Conservation (phyloP, 306 rosid genomes). For the Senna siamea region DNA sequence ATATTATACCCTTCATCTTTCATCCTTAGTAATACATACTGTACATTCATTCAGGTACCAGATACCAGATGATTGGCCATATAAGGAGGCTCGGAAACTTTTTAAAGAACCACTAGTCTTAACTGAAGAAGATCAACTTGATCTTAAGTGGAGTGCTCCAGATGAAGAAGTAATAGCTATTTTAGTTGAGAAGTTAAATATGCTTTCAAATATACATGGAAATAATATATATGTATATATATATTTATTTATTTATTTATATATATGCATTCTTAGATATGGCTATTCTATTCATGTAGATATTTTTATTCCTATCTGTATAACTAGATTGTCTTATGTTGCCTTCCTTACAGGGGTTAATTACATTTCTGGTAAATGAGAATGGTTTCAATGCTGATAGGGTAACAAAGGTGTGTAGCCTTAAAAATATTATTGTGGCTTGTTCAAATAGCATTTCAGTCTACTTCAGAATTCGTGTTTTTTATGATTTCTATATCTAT, state of each 20-base stretch:
- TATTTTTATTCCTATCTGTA: background rate
- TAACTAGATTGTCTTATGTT: constrained; percentile 33
- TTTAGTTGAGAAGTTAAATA: constrained; percentile 34
- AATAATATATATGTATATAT: too few species aligned
- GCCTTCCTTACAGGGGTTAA: constrained; percentile 68
- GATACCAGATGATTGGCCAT: constrained; percentile 91
- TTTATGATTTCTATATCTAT: constrained; percentile 41
- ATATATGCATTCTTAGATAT: background rate
- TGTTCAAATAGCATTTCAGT: constrained; percentile 31
- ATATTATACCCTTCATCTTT: constrained; percentile 16
- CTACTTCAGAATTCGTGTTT: constrained; percentile 29
- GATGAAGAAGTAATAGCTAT: constrained; percentile 77
- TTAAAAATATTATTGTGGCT: background rate
- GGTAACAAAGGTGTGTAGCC: constrained; percentile 75
- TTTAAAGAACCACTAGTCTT: constrained; percentile 80
- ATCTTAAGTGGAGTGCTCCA: constrained; percentile 90
- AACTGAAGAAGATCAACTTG: constrained; percentile 69
- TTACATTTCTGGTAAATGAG: constrained; percentile 82
- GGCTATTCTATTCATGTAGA: constrained; percentile 26
- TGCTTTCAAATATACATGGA: constrained; percentile 23
- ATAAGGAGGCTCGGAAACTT: constrained; percentile 84
- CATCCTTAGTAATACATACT: constrained; percentile 15
- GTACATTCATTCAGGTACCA: constrained; percentile 68
- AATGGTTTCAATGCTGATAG: constrained; percentile 93
- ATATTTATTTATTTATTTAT: background rate